phyloP scores from a whole-genome alignment of 768 basidiomycete genomes.

The Auriscalpium orientale region DNA sequence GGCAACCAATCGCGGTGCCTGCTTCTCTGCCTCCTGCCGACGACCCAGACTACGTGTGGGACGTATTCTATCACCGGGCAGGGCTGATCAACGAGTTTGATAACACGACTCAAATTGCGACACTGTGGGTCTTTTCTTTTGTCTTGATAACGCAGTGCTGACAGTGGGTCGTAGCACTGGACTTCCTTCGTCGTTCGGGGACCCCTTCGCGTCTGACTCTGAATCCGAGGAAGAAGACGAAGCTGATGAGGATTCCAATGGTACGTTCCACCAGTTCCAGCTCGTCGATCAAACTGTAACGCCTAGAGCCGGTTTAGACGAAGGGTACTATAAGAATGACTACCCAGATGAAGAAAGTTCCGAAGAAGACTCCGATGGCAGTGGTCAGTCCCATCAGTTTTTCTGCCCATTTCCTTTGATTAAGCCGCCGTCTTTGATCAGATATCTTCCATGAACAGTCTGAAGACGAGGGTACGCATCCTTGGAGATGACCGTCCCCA shows the following conservation, averaged over 20 bases:
- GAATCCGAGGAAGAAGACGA: slow-evolving; percentile 66
- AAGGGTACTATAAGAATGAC: slow-evolving; percentile 81
- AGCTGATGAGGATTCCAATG: slow-evolving; percentile 81
- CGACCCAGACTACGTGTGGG: slow-evolving; percentile 73
- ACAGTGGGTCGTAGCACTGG: slow-evolving; percentile 40
- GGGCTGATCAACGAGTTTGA: slow-evolving; percentile 54
- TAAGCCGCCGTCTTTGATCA: neutral
- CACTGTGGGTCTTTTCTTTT: slow-evolving; percentile 40
- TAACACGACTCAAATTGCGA: slow-evolving; percentile 46
- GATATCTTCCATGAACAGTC: neutral
- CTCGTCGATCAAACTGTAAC: neutral
- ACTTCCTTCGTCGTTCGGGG: slow-evolving; percentile 48
- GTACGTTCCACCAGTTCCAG: slow-evolving; percentile 27
- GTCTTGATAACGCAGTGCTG: neutral
- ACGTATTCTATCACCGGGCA: slow-evolving; percentile 72
- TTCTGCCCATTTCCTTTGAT: neutral
- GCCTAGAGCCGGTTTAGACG: slow-evolving; percentile 35
- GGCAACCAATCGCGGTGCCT: slow-evolving; percentile 1
- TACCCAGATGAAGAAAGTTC: slow-evolving; percentile 63
- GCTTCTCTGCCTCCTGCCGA: neutral
- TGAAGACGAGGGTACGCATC: neutral
- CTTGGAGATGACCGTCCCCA: neutral
- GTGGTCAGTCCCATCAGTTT: slow-evolving; percentile 1
- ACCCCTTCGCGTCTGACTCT: slow-evolving; percentile 43
- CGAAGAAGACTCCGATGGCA: slow-evolving; percentile 26